Conservation (phyloP, 495 filamentous ascomycete species). For the Daldinia concentrica region DNA sequence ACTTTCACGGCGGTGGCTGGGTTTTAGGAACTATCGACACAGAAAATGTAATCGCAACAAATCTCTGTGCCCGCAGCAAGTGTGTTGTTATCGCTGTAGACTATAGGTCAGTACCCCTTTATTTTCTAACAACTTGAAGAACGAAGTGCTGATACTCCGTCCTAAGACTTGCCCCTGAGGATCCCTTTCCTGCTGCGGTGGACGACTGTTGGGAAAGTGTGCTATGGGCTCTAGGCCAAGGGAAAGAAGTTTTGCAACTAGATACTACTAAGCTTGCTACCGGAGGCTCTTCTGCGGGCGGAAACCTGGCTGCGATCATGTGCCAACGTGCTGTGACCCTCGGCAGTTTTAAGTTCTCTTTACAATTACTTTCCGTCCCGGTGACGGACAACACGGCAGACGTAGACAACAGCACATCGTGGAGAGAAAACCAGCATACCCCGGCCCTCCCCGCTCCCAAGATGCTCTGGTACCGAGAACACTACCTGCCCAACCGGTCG, state of each 20-base stretch:
- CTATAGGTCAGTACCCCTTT: slow-evolving; percentile 57
- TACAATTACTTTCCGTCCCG: slow-evolving; percentile 66
- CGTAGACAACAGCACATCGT: slow-evolving; percentile 56
- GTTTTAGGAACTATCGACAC: slow-evolving; percentile 67
- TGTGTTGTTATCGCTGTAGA: slow-evolving; percentile 66
- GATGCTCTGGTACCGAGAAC: slow-evolving; percentile 68
- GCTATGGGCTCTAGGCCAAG: slow-evolving; percentile 61
- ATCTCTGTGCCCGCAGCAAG: slow-evolving; percentile 59
- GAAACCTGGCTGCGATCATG: slow-evolving; percentile 64
- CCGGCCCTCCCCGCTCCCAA: slow-evolving; percentile 62
- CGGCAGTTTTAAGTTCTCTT: slow-evolving; percentile 51
- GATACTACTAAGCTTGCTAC: slow-evolving; percentile 60
- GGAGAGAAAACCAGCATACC: slow-evolving; percentile 59
- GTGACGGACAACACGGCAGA: slow-evolving; percentile 67
- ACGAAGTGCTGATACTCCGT: not conserved
- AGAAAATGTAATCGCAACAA: slow-evolving; percentile 66
- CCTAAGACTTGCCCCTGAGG: slow-evolving; percentile 62
- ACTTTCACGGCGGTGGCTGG: slow-evolving; percentile 69
- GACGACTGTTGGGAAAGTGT: slow-evolving; percentile 67
- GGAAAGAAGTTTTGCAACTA: slow-evolving; percentile 51
- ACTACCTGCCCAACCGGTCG: slow-evolving; percentile 61
- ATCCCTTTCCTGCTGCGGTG: slow-evolving; percentile 65
- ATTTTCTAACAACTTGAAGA: not conserved
- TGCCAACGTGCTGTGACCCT: slow-evolving; percentile 61
- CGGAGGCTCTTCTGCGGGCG: slow-evolving; percentile 65